Conservation (phyloP, 208 protist genomes). For the Trypanosoma mega region DNA sequence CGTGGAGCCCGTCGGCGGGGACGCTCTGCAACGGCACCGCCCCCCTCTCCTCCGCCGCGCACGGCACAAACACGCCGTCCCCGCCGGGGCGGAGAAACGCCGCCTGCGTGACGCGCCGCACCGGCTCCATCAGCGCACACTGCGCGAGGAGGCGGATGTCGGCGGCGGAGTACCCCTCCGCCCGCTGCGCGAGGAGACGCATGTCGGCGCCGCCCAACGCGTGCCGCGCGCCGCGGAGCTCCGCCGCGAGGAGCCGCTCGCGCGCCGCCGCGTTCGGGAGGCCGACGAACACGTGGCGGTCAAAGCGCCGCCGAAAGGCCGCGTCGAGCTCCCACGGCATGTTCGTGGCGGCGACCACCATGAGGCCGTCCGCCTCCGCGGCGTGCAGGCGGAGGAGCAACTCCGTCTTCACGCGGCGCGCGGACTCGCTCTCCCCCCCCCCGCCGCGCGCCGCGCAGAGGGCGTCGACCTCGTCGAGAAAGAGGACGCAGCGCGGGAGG, state of each 20-base stretch:
- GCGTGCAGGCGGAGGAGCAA: slow-evolving; percentile 96
- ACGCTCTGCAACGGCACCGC: slow-evolving; percentile 24
- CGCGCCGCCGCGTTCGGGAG: slow-evolving; percentile 51
- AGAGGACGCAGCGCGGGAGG: slow-evolving; percentile 74
- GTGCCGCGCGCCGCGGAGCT: slow-evolving; percentile 42
- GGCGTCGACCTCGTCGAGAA: slow-evolving; percentile 95
- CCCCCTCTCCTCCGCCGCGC: slow-evolving; percentile 25
- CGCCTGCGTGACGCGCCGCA: slow-evolving; percentile 75
- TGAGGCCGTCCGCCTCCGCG: slow-evolving; percentile 37
- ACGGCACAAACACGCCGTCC: slow-evolving; percentile 27
- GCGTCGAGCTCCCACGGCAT: slow-evolving; percentile 91
- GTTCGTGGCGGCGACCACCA: slow-evolving; percentile 91
- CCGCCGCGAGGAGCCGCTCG: slow-evolving; percentile 28
- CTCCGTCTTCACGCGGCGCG: slow-evolving; percentile 99
- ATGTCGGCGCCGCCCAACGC: slow-evolving; percentile 39
- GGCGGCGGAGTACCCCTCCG: slow-evolving; percentile 86
- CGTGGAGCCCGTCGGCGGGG: slow-evolving; percentile 16
- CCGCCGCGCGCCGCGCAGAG: slow-evolving; percentile 77
- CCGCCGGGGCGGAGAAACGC: slow-evolving; percentile 14
- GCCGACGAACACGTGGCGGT: slow-evolving; percentile 84
- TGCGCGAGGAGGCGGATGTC: slow-evolving; percentile 91
- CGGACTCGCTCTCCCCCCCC: slow-evolving; percentile 75
- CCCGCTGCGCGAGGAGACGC: slow-evolving; percentile 36
- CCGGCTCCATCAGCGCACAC: slow-evolving; percentile 94
- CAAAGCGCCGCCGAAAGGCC: slow-evolving; percentile 86